Conservation (phyloP, 805 yeast species). For the Ogataea pini region DNA sequence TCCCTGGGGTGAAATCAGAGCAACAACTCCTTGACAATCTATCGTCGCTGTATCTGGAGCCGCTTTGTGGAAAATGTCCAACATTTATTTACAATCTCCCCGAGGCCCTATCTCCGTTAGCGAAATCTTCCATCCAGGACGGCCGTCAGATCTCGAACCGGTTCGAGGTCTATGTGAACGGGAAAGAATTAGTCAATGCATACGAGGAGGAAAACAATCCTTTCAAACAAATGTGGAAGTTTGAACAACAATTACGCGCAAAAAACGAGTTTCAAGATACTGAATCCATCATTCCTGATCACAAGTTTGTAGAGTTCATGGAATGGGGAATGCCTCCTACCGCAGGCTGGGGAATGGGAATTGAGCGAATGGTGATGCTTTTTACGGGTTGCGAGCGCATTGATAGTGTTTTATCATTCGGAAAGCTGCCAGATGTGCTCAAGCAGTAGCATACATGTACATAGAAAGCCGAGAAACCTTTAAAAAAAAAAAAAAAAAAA, state of each 20-base stretch:
- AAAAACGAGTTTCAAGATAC: constrained; percentile 51
- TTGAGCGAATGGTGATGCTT: constrained; percentile 85
- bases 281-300: constrained; percentile 72
- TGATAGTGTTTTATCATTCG: constrained; percentile 75
- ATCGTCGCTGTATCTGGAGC: constrained; percentile 64
- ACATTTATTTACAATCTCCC: constrained; percentile 84
- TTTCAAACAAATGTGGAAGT: constrained; percentile 62
- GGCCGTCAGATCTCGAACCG: constrained; percentile 56
- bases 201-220: constrained; percentile 97
- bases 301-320: constrained; percentile 70
- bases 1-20: constrained; percentile 46
- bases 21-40: constrained; percentile 66
- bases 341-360: constrained; percentile 97
- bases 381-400: constrained; percentile 65
- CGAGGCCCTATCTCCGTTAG: constrained; percentile 78
- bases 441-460: constrained; percentile 44
- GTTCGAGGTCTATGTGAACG: constrained; percentile 81
- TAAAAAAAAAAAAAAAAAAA: background rate
- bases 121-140: constrained; percentile 58
- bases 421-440: constrained; percentile 67
- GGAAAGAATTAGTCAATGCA: constrained; percentile 85
- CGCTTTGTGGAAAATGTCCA: constrained; percentile 57
- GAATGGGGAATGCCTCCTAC: constrained; percentile 97
- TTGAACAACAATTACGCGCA: constrained; percentile 54
- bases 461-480: background rate